These are phyloP conservation scores for Mrakia blollopis DNA, from an alignment of 768 basidiomycete genomes.

Conservation along the genomic window DNA sequence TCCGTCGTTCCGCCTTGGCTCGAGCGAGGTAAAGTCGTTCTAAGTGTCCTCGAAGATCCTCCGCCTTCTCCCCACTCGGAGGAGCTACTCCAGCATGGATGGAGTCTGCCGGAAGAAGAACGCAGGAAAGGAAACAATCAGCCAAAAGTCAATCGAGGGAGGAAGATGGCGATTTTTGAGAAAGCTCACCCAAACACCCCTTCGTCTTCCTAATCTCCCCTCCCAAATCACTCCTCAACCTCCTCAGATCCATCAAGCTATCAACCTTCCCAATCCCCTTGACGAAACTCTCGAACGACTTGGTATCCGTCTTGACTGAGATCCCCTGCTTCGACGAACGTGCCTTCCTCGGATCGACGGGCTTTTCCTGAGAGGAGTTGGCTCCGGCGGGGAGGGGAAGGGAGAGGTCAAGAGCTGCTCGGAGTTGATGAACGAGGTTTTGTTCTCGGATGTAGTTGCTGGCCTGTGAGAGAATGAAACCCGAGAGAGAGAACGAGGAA, in stretches of 20 bases:
- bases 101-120: not conserved
- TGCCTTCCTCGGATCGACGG: not conserved
- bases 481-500: slow-evolving; percentile 10
- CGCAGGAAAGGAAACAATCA: not conserved
- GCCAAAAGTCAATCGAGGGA: too few relatives aligned
- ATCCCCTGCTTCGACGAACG: slow-evolving; percentile 46
- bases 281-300: slow-evolving; percentile 87
- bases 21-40: slow-evolving; percentile 28
- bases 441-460: slow-evolving; percentile 67
- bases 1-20: slow-evolving; percentile 7
- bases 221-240: slow-evolving; percentile 85
- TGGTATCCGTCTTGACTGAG: slow-evolving; percentile 70
- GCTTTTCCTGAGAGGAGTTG: not conserved
- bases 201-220: slow-evolving; percentile 84
- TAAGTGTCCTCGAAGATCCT: slow-evolving; percentile 24
- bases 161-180: too few relatives aligned
- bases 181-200: slow-evolving; percentile 38
- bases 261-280: slow-evolving; percentile 74
- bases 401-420: slow-evolving; percentile 35
- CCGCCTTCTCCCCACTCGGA: slow-evolving; percentile 18
- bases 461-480: slow-evolving; percentile 47
- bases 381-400: slow-evolving; percentile 35
- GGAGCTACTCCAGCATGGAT: not conserved
- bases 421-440: slow-evolving; percentile 41
- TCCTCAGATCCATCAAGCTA: slow-evolving; percentile 78